Base-by-base conservation (phyloP, 208 protist species). In the Porcisia hertigi region DNA sequence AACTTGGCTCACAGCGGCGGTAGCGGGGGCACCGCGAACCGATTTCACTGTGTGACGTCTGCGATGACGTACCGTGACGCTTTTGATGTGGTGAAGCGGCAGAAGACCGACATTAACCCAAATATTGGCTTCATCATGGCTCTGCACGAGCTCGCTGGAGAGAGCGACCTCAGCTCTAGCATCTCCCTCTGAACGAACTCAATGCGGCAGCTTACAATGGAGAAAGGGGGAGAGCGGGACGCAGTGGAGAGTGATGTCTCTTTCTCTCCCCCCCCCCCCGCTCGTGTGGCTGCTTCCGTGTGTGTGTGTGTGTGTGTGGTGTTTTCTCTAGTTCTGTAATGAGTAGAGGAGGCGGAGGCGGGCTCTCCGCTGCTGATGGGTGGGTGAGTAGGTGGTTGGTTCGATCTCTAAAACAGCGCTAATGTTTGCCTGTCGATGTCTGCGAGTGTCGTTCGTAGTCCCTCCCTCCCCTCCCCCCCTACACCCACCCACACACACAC, bases 61-160 rank as follows among this genome's bases (percentile, higher is more conserved):
- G 81, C 77, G 62, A 85, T 90, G 86, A 86, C 76, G 34, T 93
- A 90, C 73, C 83, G 83, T 3, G 84, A 88, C 36, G 92, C 94
- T 30, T 95, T 92, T 66, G 73, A 94, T 30, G 78, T 79, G 49
- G 67, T 96, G 8, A 94, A 95, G 73, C 62, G 65, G 43, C 41
- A 73, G 34, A 93, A 95, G 72, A 41, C 77, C 14, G 82, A 95
- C 69, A 85, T 98, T 16, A 95, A 91, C 74, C 93, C 93, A 14
- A 97, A 97, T 79, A 87, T 96, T 81, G 93, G 92, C 0, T 97
- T 97, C 81, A 82, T 91, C 12, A 64, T 95, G 3, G 87, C 88
- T 0, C 72, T 97, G 49, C 86, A 85, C 39, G 82, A 88, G 57
- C 76, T 96, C n/a, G 84, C 81, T 41, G 76, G 77, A 20, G 77